Evolutionary conservation across 805 yeast species (phyloP), one percentile per base, ranked within the genome.

Genomic region (Zygoascus bituminiphila): DNA sequence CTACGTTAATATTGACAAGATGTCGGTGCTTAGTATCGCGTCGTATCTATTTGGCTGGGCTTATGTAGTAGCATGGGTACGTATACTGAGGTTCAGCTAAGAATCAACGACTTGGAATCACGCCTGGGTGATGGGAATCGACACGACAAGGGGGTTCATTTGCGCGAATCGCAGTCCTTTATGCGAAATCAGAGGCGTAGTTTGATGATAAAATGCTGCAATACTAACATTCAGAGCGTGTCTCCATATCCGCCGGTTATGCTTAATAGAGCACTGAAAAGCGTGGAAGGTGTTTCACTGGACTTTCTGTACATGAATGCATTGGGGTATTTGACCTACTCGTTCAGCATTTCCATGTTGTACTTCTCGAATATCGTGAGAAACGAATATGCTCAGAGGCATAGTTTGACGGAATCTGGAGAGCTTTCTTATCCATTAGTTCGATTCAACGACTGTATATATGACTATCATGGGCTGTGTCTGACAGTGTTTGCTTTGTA

Each of bases 401-500:
- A 62, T 47, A 48, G 61, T 2, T 50, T 47, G 23, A 31, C 54
- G 9, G 49, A 33, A 8, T 42, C 44, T n/a, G 56, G 58, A 47
- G 53, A 55, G 15, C 51, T 52, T 41, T 52, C 54, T 22, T 56
- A 48, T 51, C 79, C 79, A 1, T 54, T 72, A 20, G 63, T 75
- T 8, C 64, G 76, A 7, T 50, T 58, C 48, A 69, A 72, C 21
- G 79, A 75, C 54, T 61, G 75, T 5, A 64, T 67, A 5, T 75
- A 73, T 53, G 69, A 72, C 1, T 53, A 60, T 26, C 79, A 75
- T 59, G 77, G 78, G 5, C 52, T 69, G 43, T 24, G 66, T 1
- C 50, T 73, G 29, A 66, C 69, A 22, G 17, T 61, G 12, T 51
- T 66, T 2, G 58, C 68, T 6, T 54, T 70, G 7, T 61, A 64